A percentile compares a stretch with the other conserved stretches of the same genome.
Conservation (phyloP, 441 rosid genomes). For the Gossypium schwendimanii region DNA sequence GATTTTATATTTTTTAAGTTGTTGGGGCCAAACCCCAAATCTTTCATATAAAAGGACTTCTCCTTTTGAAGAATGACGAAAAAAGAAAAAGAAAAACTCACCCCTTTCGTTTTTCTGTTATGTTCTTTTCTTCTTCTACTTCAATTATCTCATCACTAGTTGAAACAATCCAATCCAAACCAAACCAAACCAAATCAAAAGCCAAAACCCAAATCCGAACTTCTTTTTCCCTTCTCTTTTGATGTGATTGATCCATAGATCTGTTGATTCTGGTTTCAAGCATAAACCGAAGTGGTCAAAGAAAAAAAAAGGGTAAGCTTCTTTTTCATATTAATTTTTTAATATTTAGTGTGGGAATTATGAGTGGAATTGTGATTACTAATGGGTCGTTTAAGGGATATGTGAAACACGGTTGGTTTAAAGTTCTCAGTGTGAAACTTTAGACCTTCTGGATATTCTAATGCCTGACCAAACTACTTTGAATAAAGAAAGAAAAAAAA, state of each 20-base stretch:
- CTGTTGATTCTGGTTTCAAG: slow-evolving; percentile 24
- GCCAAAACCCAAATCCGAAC: slow-evolving; percentile 5
- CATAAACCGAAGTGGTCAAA: slow-evolving; percentile 14
- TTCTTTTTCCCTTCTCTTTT: slow-evolving; percentile 3
- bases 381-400: slow-evolving; percentile 10
- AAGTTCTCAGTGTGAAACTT: slow-evolving; percentile 25
- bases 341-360: background rate
- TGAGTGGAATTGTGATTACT: slow-evolving; percentile 17
- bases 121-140: background rate
- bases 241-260: slow-evolving; percentile 56
- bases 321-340: background rate
- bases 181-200: slow-evolving; percentile 3
- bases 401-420: slow-evolving; percentile 6
- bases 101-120: background rate
- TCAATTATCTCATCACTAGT: slow-evolving; percentile 14
- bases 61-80: background rate
- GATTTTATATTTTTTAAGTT: background rate
- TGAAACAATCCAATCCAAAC: background rate
- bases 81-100: background rate
- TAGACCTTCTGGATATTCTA: slow-evolving; percentile 29
- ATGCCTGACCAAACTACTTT: slow-evolving; percentile 20
- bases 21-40: slow-evolving; percentile 13
- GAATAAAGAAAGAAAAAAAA: slow-evolving; percentile 7
- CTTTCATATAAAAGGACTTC: slow-evolving; percentile 1
- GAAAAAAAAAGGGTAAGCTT: slow-evolving; percentile 20